Percentiles rank a stretch among this genome's conserved stretches.
phyloP scores from a whole-genome alignment of 2,329 filamentous ascomycete genomes.

The Neurospora sp. region DNA sequence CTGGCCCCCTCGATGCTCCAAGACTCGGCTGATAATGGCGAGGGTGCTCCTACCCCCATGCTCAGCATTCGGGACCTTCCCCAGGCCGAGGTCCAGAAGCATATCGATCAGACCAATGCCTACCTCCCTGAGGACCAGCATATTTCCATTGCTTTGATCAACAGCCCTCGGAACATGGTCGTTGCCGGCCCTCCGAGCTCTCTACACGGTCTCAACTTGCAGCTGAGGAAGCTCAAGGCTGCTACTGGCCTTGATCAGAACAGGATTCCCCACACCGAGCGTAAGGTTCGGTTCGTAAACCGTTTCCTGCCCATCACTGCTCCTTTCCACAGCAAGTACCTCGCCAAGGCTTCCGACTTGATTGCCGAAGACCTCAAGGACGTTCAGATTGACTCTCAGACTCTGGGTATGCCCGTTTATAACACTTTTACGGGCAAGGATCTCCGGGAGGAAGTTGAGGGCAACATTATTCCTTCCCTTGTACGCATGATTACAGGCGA shows the following conservation, averaged over 20 bases:
- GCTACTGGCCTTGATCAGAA: constrained; percentile 96
- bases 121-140: constrained; percentile 88
- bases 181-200: constrained; percentile 94
- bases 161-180: constrained; percentile 94
- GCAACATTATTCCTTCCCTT: constrained; percentile 76
- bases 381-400: constrained; percentile 61
- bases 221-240: constrained; percentile 92
- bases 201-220: constrained; percentile 88
- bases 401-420: constrained; percentile 75
- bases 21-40: constrained; percentile 87
- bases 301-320: constrained; percentile 95
- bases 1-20: constrained; percentile 82
- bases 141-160: constrained; percentile 89
- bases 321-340: constrained; percentile 95
- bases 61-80: constrained; percentile 92
- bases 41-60: constrained; percentile 96
- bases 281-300: constrained; percentile 93
- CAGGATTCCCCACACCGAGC: constrained; percentile 84
- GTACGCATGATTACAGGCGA: constrained; percentile 92
- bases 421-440: constrained; percentile 86
- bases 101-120: constrained; percentile 94
- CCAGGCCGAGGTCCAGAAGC: constrained; percentile 79
- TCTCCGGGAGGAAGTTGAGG: constrained; percentile 56
- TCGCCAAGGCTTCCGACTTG: constrained; percentile 68
- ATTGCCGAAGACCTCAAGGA: constrained; percentile 83